These are phyloP conservation scores for Sporobolomyces pararoseus DNA, from an alignment of 768 basidiomycete species.

Conservation along the genomic window DNA sequence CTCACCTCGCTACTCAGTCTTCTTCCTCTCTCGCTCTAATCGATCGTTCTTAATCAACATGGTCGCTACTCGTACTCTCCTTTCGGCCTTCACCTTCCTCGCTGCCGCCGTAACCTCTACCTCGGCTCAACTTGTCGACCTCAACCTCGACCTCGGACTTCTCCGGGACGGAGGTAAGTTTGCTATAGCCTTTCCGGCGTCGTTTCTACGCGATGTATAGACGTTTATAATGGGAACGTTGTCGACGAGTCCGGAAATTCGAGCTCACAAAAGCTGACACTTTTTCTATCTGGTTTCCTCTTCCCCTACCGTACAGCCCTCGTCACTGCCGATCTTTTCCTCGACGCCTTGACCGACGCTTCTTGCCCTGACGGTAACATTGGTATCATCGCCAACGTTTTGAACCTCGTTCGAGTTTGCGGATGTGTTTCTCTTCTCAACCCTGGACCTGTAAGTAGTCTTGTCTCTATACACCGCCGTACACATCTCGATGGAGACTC, in stretches of 20 bases:
- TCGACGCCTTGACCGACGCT: neutral
- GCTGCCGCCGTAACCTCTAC: neutral
- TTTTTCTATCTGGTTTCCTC: neutral
- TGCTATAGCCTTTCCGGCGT: neutral
- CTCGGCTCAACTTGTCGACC: conserved; percentile 15
- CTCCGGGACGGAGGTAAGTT: conserved; percentile 11
- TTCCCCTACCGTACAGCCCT: neutral
- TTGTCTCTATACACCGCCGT: neutral
- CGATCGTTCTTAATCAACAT: too few relatives aligned
- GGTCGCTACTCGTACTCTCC: conserved; percentile 9
- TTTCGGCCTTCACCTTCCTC: conserved; percentile 16
- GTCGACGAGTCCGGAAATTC: too few relatives aligned
- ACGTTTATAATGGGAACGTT: too few relatives aligned
- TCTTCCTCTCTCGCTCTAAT: conserved; percentile 4
- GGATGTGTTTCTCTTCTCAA: conserved; percentile 28
- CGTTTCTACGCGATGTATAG: neutral
- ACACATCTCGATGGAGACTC: too few relatives aligned
- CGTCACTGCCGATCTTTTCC: conserved; percentile 13
- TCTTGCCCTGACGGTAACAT: conserved; percentile 15
- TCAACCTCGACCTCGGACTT: conserved; percentile 25
- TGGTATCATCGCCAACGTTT: neutral
- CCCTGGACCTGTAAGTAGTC: neutral
- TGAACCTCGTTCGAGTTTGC: conserved; percentile 15
- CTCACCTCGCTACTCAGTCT: neutral
- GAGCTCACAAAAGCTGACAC: neutral